Evolutionary conservation across 1,284 basidiomycete genomes (phyloP).

Genomic region (Ganoderma multipileum): DNA sequence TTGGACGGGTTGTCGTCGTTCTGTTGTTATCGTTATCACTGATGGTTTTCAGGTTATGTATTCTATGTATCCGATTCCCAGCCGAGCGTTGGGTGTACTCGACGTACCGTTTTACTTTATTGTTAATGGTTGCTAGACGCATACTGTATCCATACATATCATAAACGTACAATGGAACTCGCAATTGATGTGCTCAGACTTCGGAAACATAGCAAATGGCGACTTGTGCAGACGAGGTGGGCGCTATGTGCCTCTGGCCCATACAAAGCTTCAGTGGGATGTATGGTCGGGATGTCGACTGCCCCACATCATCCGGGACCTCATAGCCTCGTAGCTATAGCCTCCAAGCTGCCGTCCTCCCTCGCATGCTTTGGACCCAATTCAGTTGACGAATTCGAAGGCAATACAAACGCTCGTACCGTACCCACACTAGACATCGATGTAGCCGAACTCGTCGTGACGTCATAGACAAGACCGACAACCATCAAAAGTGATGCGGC

Average conservation of each 20-base stretch:
- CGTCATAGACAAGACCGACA: too few relatives aligned
- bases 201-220: background rate
- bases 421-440: too few relatives aligned
- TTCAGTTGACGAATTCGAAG: too few relatives aligned
- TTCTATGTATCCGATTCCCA: background rate
- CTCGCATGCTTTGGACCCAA: background rate
- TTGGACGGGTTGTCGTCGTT: background rate
- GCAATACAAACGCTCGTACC: too few relatives aligned
- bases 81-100: conserved; percentile 1
- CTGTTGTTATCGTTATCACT: background rate
- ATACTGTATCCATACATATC: background rate
- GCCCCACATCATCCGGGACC: too few relatives aligned
- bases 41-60: background rate
- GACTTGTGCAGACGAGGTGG: too few relatives aligned
- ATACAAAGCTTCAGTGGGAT: too few relatives aligned
- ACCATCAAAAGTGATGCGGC: too few relatives aligned
- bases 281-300: too few relatives aligned
- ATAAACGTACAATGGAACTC: background rate
- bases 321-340: too few relatives aligned
- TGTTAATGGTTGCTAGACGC: background rate
- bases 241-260: background rate
- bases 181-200: background rate
- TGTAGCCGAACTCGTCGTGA: too few relatives aligned
- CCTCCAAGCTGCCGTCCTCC: background rate
- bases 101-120: background rate